A percentile compares a stretch with the other conserved stretches of the same genome.
These are phyloP conservation scores for Kodamaea sp. DNA, from an alignment of 1,139 yeast species.

Conservation along the genomic window DNA sequence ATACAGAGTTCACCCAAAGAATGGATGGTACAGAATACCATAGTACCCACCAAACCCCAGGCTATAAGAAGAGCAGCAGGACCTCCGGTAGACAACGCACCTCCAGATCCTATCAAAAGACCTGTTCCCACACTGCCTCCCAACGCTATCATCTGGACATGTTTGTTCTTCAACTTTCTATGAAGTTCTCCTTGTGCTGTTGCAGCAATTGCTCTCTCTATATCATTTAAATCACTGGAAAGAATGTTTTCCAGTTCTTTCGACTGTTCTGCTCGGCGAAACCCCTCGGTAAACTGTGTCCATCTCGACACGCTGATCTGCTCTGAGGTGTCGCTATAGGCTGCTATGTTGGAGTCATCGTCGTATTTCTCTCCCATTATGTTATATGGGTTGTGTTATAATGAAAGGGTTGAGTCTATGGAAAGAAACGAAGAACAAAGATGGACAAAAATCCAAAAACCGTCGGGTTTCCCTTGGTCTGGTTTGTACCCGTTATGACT, in stretches of 20 bases:
- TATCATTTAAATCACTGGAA: constrained; percentile 27
- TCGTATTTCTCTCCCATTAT: constrained; percentile 6
- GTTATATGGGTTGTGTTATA: too few species aligned
- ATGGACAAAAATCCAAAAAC: too few species aligned
- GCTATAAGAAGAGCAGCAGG: constrained; percentile 78
- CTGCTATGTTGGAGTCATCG: constrained; percentile 3
- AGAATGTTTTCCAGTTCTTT: neutral
- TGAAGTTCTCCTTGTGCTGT: constrained; percentile 41
- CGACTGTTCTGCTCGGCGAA: constrained; percentile 12
- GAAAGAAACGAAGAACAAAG: too few species aligned
- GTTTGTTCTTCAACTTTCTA: constrained; percentile 40
- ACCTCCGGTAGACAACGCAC: constrained; percentile 69
- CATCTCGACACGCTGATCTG: constrained; percentile 6
- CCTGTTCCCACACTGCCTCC: constrained; percentile 45
- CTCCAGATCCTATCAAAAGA: constrained; percentile 74
- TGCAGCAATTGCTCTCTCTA: constrained; percentile 40
- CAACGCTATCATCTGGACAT: constrained; percentile 47
- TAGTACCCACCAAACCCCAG: constrained; percentile 52
- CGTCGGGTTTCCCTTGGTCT: too few species aligned
- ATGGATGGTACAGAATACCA: constrained; percentile 55
- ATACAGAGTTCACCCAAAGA: constrained; percentile 64
- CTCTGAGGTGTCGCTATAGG: constrained; percentile 3
- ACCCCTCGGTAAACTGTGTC: constrained; percentile 15
- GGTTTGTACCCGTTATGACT: too few species aligned
- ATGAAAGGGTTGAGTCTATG: too few species aligned